Percentiles rank a stretch among this genome's conserved stretches.
phyloP scores from a whole-genome alignment of 768 basidiomycete species.

The Tylopilus sp. region DNA sequence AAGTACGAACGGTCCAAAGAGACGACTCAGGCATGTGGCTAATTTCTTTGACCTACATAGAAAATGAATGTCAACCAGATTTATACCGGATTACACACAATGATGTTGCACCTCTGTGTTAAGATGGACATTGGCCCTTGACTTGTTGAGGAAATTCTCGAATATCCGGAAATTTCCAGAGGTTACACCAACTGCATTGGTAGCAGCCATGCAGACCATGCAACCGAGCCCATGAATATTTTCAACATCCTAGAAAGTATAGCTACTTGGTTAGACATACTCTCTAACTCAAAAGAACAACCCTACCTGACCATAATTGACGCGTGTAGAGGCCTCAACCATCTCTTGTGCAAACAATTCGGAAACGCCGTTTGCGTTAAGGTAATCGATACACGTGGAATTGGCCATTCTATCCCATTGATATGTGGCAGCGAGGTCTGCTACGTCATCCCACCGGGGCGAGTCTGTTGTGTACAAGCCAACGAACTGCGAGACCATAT shows the following conservation, averaged over 20 bases:
- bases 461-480: constrained; percentile 52
- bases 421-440: constrained; percentile 49
- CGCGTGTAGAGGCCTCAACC: constrained; percentile 75
- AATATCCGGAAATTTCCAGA: constrained; percentile 89
- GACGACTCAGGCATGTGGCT: constrained; percentile 40
- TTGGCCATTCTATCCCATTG: constrained; percentile 49
- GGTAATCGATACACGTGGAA: constrained; percentile 55
- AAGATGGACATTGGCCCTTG: constrained; percentile 66
- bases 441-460: constrained; percentile 62
- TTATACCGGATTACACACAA: not conserved
- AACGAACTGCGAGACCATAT: constrained; percentile 50
- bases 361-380: constrained; percentile 51
- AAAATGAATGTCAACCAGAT: not conserved
- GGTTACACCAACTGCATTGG: constrained; percentile 58
- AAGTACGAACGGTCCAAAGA: constrained; percentile 52
- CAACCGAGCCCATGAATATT: constrained; percentile 78
- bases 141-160: constrained; percentile 69
- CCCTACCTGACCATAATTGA: constrained; percentile 77
- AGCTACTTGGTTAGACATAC: not conserved
- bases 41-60: constrained; percentile 50
- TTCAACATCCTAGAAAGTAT: constrained; percentile 50
- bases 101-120: constrained; percentile 54
- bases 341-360: constrained; percentile 65
- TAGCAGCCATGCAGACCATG: constrained; percentile 65
- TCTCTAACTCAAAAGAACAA: not conserved